Conservation (phyloP, 2,329 filamentous ascomycete species). For the Diaporthe sp. region DNA sequence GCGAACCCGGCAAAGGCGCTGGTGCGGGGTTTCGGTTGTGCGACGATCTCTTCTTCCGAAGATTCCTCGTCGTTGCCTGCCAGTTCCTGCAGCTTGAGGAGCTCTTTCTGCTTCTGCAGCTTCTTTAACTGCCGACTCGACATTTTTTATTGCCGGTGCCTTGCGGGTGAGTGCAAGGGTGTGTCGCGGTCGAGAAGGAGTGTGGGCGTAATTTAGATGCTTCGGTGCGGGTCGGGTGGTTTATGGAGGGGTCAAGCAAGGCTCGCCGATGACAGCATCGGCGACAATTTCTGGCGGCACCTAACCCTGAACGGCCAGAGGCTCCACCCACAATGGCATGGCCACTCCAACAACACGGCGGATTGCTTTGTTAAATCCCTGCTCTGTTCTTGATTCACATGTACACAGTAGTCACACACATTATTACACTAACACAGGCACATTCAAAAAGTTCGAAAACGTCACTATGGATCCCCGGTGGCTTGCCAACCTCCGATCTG, state of each 20-base stretch:
- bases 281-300: background rate
- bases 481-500: no score
- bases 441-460: no score
- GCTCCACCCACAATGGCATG: background rate
- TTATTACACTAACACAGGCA: no score
- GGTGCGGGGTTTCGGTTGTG: conserved; percentile 50
- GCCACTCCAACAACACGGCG: no score
- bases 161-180: background rate
- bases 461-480: no score
- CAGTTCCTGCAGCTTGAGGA: conserved; percentile 44
- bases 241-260: conserved; percentile 19
- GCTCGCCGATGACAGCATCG: conserved; percentile 33
- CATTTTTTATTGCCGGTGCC: conserved; percentile 47
- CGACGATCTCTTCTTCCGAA: conserved; percentile 46
- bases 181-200: background rate
- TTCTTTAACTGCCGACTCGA: conserved; percentile 63
- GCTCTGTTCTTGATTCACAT: no score
- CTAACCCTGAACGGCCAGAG: conserved; percentile 9
- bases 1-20: conserved; percentile 62
- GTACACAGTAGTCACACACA: no score
- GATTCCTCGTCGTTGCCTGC: conserved; percentile 35
- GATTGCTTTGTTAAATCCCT: no score
- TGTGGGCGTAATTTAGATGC: background rate
- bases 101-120: conserved; percentile 61
- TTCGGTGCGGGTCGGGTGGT: background rate